Evolutionary conservation across 2,329 filamentous ascomycete species (phyloP), one percentile per base, ranked within the genome.

Genomic region (Pestalotiopsis sp.): DNA sequence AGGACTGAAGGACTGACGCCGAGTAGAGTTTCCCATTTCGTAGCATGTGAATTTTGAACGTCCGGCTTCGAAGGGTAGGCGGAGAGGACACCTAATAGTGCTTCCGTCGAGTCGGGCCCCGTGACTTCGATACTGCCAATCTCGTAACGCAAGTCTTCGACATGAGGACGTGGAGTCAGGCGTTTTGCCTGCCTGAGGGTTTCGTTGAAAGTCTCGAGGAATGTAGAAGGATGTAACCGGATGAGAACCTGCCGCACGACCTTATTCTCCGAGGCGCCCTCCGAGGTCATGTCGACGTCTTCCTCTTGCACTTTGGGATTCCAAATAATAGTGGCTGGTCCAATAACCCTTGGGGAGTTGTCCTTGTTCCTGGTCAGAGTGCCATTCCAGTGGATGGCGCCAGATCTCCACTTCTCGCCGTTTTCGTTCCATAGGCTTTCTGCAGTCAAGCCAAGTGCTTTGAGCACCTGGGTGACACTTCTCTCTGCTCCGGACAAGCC

Each of bases 211-310:
- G 91, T 78, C 72, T 92, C 87, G 1, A 89, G 79, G 73, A 94
- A 95, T 6, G 92, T 91, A 22, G 94, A 91, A 2, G 96, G 96
- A 77, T 98, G 95, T 1, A 95, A 81, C 66, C 94, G 86, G 64
- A 98, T 79, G 67, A 95, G 89, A 0, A 93, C 76, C 17, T 85
- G 83, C 77, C 80, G 78, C 71, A 69, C 75, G 38, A 22, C 73
- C 70, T 70, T 67, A 66, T 59, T 75, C 67, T 69, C 69, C 10
- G 22, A n/a, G 69, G 70, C 66, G 66, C 59, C 75, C 67, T 69
- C 69, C 11, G 22, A 22, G 22, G 20, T 38, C 20, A 22, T 22
- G 3, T 40, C 55, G 7, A 17, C 20, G 26, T 17, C 22, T 30
- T 26, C n/a, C 17, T 35, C 17, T 13, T 58, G 17, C 66, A 9